Evolutionary conservation across 2,329 filamentous ascomycete genomes (phyloP).

Genomic region (Aspergillus terreus): DNA sequence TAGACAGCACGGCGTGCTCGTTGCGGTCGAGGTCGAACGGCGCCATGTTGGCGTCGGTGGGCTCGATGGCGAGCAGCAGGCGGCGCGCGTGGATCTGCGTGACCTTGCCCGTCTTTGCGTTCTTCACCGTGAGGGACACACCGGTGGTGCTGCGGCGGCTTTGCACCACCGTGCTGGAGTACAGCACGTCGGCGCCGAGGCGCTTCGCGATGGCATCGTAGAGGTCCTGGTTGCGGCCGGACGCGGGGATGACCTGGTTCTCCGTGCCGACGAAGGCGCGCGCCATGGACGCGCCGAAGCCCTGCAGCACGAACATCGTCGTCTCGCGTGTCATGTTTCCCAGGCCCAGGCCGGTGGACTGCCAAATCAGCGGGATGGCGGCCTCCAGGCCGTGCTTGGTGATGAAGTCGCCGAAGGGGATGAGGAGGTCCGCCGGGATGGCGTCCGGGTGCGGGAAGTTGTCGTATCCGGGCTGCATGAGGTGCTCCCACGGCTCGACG

Average conservation of each 20-base stretch:
- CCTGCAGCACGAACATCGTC: constrained; percentile 13
- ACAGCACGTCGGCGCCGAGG: constrained; percentile 39
- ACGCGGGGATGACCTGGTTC: constrained; percentile 26
- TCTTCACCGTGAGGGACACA: constrained; percentile 29
- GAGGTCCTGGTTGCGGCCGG: constrained; percentile 37
- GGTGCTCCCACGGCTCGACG: constrained; percentile 15
- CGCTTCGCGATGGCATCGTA: constrained; percentile 38
- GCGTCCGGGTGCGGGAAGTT: constrained; percentile 12
- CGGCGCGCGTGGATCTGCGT: constrained; percentile 31
- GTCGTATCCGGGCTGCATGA: constrained; percentile 14
- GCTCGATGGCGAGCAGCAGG: constrained; percentile 38
- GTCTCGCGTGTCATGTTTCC: constrained; percentile 12
- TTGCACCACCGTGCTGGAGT: constrained; percentile 32
- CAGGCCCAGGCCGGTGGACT: constrained; percentile 13
- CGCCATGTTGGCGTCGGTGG: constrained; percentile 30
- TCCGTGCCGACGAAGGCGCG: constrained; percentile 30
- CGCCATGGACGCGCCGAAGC: constrained; percentile 14
- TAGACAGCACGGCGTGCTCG: constrained; percentile 32
- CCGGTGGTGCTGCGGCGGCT: constrained; percentile 21
- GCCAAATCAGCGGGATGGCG: constrained; percentile 13
- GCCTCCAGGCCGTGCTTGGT: constrained; percentile 18
- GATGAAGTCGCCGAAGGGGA: constrained; percentile 20
- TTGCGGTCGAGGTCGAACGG: constrained; percentile 31
- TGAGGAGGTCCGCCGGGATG: constrained; percentile 20
- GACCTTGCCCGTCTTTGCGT: constrained; percentile 21